Percentiles rank a stretch among this genome's conserved stretches.
Evolutionary conservation across 176 grass and related monocot genomes (phyloP).

Genomic region (Puccinellia tenuiflora): DNA sequence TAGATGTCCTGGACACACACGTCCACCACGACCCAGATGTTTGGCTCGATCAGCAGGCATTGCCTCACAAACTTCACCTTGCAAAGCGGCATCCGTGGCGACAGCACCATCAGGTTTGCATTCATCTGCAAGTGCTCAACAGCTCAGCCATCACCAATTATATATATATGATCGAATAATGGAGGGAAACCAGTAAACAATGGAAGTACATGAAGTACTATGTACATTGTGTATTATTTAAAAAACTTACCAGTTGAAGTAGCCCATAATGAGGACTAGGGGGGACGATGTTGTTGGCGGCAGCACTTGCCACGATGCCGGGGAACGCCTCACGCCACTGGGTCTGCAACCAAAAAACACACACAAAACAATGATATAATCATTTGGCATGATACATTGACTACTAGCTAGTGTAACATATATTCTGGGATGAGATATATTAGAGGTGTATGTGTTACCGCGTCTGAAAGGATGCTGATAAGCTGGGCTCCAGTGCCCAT

Average conservation of each 20-base stretch:
- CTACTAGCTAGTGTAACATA: too few species aligned
- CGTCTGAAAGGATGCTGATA: neutral
- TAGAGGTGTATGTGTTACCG: neutral
- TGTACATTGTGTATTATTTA: neutral
- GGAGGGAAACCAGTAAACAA: neutral
- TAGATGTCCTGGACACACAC: constrained; percentile 21
- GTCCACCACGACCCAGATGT: constrained; percentile 53
- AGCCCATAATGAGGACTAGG: neutral
- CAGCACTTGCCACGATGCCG: neutral
- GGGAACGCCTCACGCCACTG: neutral
- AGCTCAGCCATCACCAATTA: neutral
- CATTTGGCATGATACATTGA: neutral
- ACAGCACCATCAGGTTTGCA: constrained; percentile 45
- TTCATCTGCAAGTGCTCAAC: constrained; percentile 28
- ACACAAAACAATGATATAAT: neutral
- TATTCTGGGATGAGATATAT: neutral
- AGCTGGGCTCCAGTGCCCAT: neutral
- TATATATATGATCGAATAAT: neutral
- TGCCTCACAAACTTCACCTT: constrained; percentile 39
- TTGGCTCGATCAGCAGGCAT: constrained; percentile 10
- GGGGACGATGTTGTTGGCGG: neutral
- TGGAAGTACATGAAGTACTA: neutral
- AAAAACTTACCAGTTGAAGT: constrained; percentile 2
- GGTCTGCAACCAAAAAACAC: neutral
- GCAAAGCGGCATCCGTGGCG: constrained; percentile 26